Base-by-base conservation (phyloP, 176 grass and related monocot species). In the Cenchrus americanus region DNA sequence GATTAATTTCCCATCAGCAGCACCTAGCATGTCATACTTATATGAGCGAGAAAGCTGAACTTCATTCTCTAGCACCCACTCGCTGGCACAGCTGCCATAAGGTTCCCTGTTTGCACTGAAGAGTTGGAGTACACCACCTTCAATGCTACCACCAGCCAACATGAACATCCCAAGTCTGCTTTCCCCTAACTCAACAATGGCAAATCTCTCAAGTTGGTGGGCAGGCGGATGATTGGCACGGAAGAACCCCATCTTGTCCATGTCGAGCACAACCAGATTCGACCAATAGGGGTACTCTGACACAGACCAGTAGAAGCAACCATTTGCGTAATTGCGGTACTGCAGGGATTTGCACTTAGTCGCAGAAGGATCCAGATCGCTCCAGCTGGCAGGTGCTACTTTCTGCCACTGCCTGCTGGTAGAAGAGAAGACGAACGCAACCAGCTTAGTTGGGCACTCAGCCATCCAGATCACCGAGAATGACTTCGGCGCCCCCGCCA, bases 381-480 rank as follows among this genome's bases (percentile, higher is more conserved):
- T 1, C 79, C 72, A 77, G 14, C 27, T 9, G 14, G 24, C n/a
- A 4, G 80, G 52, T 19, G 80, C 54, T 2, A 71, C 23, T 73
- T 27, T 30, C 22, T 30, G 34, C 86, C 86, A 82, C 27, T 88
- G 43, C 23, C 52, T 5, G 27, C 21, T 53, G 6, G n/a, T 7
- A 1, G 65, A 88, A 12, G 73, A 71, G 73, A 87, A 82, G 17
- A 83, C 8, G 32, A 82, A 87, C 7, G 79, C 66, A 2, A 62
- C 21, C 18, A 64, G 27, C 73, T 71, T 78, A 27, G 73, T 70
- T 34, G 49, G 52, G 55, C 73, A 82, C 3, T 65, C 46, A 54
- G 66, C 80, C 80, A 88, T 63, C 65, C 80, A 83, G 22, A 88
- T 44, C 11, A 88, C 80, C 18, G 11, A 77, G 46, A 88, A 88